Percentiles rank a stretch among this genome's conserved stretches.
These are phyloP conservation scores for Cystoderma amianthinum DNA, from an alignment of 768 basidiomycete genomes.

Conservation along the genomic window DNA sequence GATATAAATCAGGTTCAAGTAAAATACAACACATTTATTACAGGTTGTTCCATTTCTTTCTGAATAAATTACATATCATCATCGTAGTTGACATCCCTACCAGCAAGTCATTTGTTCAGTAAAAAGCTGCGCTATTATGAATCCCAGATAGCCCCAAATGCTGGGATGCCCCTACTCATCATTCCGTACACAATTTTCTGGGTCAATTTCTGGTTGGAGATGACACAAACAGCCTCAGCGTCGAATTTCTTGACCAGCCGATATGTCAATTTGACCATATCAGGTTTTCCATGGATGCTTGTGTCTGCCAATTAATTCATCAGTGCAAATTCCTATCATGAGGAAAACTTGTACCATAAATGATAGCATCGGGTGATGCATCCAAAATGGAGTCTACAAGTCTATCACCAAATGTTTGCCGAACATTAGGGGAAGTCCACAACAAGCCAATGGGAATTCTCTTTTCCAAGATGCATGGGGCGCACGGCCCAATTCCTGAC, in stretches of 20 bases:
- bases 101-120: neutral
- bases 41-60: no score
- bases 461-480: constrained; percentile 26
- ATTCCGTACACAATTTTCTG: constrained; percentile 31
- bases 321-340: neutral
- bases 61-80: neutral
- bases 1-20: no score
- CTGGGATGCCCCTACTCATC: constrained; percentile 31
- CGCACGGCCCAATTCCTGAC: constrained; percentile 43
- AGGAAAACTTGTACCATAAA: constrained; percentile 14
- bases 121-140: constrained; percentile 14
- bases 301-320: constrained; percentile 17
- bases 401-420: constrained; percentile 31
- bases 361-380: constrained; percentile 29
- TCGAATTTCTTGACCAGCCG: constrained; percentile 27
- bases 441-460: constrained; percentile 28
- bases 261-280: constrained; percentile 31
- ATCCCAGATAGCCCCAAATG: constrained; percentile 35
- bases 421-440: constrained; percentile 34
- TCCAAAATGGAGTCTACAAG: constrained; percentile 30
- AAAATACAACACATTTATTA: no score
- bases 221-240: constrained; percentile 34
- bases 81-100: neutral
- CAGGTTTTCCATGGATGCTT: constrained; percentile 27
- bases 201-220: constrained; percentile 33